Evolutionary conservation across 805 yeast genomes (phyloP).

Genomic region (Saturnispora kantuleensis): DNA sequence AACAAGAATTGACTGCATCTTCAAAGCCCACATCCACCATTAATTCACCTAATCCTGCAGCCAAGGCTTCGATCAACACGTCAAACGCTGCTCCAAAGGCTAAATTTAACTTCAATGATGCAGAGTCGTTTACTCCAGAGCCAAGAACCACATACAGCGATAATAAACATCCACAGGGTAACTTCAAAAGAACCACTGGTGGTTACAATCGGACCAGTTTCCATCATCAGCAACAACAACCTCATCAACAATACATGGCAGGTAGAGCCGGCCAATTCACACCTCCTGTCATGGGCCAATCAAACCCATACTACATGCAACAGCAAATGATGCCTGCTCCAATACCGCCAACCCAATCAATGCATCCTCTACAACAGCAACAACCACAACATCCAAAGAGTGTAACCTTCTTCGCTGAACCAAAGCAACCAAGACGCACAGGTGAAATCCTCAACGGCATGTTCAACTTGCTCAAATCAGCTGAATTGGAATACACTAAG

Average conservation of each 20-base stretch:
- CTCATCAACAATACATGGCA: neutral
- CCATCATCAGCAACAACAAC: constrained; percentile 6
- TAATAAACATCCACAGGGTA: constrained; percentile 2
- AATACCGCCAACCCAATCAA: neutral
- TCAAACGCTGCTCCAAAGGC: constrained; percentile 13
- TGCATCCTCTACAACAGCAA: neutral
- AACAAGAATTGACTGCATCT: neutral
- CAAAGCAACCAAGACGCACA: constrained; percentile 9
- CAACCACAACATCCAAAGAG: constrained; percentile 1
- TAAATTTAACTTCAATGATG: neutral
- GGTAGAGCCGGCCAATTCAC: too few relatives aligned
- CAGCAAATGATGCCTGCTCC: neutral
- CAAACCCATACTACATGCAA: neutral
- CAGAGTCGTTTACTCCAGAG: constrained; percentile 3
- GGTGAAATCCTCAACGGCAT: constrained; percentile 27
- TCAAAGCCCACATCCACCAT: neutral
- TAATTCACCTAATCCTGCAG: constrained; percentile 1
- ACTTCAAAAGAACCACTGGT: too few relatives aligned
- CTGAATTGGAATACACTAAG: constrained; percentile 27
- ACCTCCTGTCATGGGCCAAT: too few relatives aligned
- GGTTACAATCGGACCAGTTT: neutral
- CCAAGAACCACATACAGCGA: neutral
- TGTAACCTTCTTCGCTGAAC: neutral
- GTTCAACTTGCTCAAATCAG: constrained; percentile 45
- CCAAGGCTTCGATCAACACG: neutral